Evolutionary conservation across 1,284 basidiomycete genomes (phyloP), one percentile per base, ranked within the genome.

Genomic region (Takashimella koratensis): DNA sequence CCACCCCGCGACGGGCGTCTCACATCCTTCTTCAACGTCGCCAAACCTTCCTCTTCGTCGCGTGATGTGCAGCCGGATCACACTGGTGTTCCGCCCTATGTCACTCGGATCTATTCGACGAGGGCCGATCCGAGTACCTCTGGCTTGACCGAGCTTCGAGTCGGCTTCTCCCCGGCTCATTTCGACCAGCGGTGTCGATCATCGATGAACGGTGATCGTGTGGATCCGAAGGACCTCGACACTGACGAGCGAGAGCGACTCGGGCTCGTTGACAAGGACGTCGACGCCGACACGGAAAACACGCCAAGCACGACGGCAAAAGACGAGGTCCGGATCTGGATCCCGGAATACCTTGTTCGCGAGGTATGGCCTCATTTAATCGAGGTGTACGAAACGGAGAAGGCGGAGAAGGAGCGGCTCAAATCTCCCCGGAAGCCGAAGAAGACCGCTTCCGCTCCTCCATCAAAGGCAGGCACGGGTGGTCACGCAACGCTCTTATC

Each of bases 121-220:
- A 60, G 73, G 20, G 30, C 49, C 0, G 67, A 72, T 47, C 68
- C 71, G 0, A 65, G 61, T 6, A 65, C 62, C 44, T 45, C 56
- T 11, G 58, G 62, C 8, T 49, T 67, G 36, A 58, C 44, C 0
- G 74, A 76, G 49, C 70, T 69, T 36, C 64, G 74, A 0, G 47
- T 76, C 8, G 60, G 63, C 2, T 75, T 65, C 52, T 43, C 59
- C 5, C 60, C 60, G 10, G 49, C 53, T 10, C 20, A 42, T 0
- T 71, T 66, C 54, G 56, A 58, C 5, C 39, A 54, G 2, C 57
- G 68, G 2, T 66, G 65, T 45, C 66, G 62, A 1, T 49, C 25
- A 4, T 63, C 62, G 0, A 76, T 76, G 73, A 27, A 52, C 2
- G 77, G 71, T 63, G 69, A 44, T 5, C 51, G 68, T 3, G 26